Evolutionary conservation across 2,329 filamentous ascomycete species (phyloP).

Genomic region (Thermothelomyces thermophilus): DNA sequence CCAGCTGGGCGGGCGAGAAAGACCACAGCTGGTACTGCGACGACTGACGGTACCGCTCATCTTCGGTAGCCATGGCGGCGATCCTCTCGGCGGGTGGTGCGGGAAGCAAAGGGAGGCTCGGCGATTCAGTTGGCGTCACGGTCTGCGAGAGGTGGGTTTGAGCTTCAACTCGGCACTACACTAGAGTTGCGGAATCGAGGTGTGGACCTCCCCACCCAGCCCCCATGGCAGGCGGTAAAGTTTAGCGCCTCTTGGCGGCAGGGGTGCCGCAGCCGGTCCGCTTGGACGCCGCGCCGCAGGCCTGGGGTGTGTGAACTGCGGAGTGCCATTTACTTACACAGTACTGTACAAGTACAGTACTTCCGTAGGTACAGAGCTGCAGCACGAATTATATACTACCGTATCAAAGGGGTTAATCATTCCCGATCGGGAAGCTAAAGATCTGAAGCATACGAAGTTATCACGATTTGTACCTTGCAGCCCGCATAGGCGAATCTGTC

Average conservation of each 20-base stretch:
- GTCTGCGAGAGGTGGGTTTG: not conserved
- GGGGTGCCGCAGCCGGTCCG: not conserved
- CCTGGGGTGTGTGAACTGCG: too few species aligned
- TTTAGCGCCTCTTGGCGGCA: slow-evolving; percentile 6
- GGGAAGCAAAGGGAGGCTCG: not conserved
- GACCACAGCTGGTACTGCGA: slow-evolving; percentile 93
- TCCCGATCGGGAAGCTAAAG: too few species aligned
- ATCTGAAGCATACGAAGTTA: not conserved
- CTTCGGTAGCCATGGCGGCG: slow-evolving; percentile 65
- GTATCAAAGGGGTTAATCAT: too few species aligned
- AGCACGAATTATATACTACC: too few species aligned
- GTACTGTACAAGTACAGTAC: too few species aligned
- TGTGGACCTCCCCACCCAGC: not conserved
- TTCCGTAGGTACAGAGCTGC: too few species aligned
- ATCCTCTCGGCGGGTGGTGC: too few species aligned
- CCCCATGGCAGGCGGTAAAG: not conserved
- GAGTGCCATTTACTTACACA: too few species aligned
- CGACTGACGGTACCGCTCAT: slow-evolving; percentile 82
- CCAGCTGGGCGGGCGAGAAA: slow-evolving; percentile 68
- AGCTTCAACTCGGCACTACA: too few species aligned
- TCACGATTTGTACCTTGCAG: slow-evolving; percentile 7
- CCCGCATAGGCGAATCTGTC: slow-evolving; percentile 3
- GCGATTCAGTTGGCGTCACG: not conserved
- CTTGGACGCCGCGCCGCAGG: not conserved
- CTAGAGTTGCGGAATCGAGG: slow-evolving; percentile 2